Base-by-base conservation (phyloP, 768 basidiomycete species). In the Butyriboletus loyo region DNA sequence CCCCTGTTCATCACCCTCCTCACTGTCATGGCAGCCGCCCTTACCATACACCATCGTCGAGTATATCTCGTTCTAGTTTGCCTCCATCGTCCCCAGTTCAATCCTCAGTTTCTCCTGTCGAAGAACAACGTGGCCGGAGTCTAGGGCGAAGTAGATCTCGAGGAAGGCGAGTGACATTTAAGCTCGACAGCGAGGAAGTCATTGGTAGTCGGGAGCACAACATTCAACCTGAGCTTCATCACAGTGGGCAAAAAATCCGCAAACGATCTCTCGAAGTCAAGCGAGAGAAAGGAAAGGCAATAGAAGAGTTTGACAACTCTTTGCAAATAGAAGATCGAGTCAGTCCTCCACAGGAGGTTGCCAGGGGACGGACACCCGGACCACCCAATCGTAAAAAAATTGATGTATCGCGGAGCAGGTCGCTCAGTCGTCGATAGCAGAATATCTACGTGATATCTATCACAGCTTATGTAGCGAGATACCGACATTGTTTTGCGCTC, bases 141-240 rank as follows among this genome's bases (percentile, higher is more conserved):
- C 78, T 78, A 24, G 66, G 70, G 27, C 73, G 79, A 46, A 83
- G 83, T 65, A 75, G 68, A 44, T 81, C 83, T 19, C 67, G 77
- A 28, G 83, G 79, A 9, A 74, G 84, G 52, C 72, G 73, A 22
- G 84, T 85, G 2, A 83, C 83, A 11, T 86, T 86, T 62, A 72
- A 66, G 52, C 57, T 81, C n/a, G 67, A 68, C 28, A 66, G 61
- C 22, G 68, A 68, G 38, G 62, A 62, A 35, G 40, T 39, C 10
- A 3, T 25, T 21, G 17, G 13, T 11, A 13, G 7, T n/a, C 46
- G 35, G 36, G 60, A 65, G 6, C 46, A 57, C n/a, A 32, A 30
- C 24, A 10, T 30, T 5, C 54, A 47, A 24, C 34, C 56, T 15
- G 56, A 58, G 21, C 42, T 24, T 24, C 44, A 48, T 15, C 54